These are phyloP conservation scores for Gossypium laxum DNA, from an alignment of 441 rosid genomes.

Conservation along the genomic window DNA sequence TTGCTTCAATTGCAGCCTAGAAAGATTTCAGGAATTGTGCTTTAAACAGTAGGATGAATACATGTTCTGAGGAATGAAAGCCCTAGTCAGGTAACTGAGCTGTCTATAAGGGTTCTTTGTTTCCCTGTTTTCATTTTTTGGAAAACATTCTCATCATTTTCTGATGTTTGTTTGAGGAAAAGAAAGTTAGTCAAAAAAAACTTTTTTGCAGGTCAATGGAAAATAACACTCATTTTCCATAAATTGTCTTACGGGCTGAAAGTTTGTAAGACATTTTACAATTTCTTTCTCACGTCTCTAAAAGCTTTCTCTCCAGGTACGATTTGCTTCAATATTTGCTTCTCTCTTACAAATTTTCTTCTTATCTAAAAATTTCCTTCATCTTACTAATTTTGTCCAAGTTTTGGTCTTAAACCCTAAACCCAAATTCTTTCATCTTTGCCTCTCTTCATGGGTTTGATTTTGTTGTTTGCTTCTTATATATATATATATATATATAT, in stretches of 20 bases:
- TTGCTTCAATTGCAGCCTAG: constrained; percentile 28
- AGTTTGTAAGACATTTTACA: neutral
- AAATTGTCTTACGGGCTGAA: neutral
- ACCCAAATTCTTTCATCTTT: neutral
- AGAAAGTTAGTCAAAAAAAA: neutral
- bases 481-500: too few species aligned
- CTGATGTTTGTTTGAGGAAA: neutral
- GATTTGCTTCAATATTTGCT: neutral
- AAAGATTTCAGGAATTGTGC: constrained; percentile 39
- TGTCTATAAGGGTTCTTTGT: neutral
- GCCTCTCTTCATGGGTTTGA: neutral
- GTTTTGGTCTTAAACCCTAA: neutral
- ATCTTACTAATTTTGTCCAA: neutral
- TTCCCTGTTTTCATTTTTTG: neutral
- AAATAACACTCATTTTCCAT: neutral
- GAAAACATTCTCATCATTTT: neutral
- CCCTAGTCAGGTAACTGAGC: constrained; percentile 14
- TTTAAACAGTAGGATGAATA: constrained; percentile 8
- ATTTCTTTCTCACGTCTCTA: neutral
- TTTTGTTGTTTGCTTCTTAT: neutral
- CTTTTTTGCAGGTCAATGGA: neutral
- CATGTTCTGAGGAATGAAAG: neutral
- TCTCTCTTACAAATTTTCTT: neutral
- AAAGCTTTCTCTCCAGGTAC: neutral
- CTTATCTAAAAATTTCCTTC: neutral